These are phyloP conservation scores for Dactylonectria estremocensis DNA, from an alignment of 2,329 filamentous ascomycete genomes.

Conservation along the genomic window DNA sequence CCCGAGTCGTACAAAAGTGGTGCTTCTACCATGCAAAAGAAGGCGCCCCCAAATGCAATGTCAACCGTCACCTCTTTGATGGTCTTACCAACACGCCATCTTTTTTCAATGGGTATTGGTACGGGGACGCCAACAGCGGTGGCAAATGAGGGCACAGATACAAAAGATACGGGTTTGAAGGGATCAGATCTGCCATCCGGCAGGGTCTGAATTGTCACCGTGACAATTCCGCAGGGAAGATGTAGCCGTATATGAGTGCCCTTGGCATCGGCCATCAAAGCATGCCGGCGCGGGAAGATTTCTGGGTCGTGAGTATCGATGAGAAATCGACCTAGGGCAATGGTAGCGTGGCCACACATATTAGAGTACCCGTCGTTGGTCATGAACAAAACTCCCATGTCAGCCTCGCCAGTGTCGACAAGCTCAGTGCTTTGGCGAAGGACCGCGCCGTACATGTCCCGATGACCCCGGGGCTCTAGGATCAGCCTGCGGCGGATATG, in stretches of 20 bases:
- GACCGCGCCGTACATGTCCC: neutral
- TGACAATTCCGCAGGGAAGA: no score
- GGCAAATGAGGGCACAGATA: no score
- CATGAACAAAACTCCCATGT: neutral
- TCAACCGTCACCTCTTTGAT: neutral
- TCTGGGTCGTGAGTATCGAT: neutral
- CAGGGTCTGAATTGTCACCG: no score
- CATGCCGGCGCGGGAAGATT: neutral
- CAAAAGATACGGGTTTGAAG: no score
- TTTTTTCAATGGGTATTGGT: neutral
- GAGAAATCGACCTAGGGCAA: neutral
- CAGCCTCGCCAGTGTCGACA: neutral
- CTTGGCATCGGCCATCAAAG: no score
- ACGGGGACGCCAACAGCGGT: no score
- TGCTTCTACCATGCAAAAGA: neutral
- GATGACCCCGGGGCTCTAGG: neutral
- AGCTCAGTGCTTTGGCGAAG: neutral
- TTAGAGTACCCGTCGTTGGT: conserved; percentile 1
- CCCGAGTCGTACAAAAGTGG: neutral
- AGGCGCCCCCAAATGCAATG: neutral
- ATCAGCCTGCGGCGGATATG: neutral
- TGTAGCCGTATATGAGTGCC: no score
- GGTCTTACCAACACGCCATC: neutral
- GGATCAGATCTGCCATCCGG: no score
- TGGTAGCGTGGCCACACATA: conserved; percentile 2